Percentiles rank a stretch among this genome's conserved stretches.
phyloP scores from a whole-genome alignment of 2,329 filamentous ascomycete genomes.

The Cladophialophora psammophila region DNA sequence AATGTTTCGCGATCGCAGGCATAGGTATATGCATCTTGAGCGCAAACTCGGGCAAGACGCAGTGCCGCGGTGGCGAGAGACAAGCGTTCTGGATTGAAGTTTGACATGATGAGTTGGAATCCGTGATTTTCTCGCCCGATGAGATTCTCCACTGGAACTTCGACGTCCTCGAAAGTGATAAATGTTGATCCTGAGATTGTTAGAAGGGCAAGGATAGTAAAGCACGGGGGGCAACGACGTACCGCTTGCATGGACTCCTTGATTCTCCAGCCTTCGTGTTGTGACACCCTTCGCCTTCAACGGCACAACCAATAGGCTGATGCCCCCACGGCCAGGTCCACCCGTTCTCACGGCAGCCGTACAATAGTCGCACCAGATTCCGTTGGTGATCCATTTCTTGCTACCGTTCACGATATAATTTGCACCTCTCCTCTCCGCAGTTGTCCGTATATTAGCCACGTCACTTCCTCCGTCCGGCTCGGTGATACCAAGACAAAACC shows the following conservation, averaged over 20 bases:
- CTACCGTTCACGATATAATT: conserved; percentile 74
- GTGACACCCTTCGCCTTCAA: conserved; percentile 72
- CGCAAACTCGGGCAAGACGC: conserved; percentile 67
- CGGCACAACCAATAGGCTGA: conserved; percentile 73
- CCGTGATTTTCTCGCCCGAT: conserved; percentile 73
- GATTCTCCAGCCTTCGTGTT: conserved; percentile 73
- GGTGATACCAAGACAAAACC: conserved; percentile 78
- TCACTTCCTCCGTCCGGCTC: conserved; percentile 78
- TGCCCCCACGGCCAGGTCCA: conserved; percentile 69
- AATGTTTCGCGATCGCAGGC: conserved; percentile 73
- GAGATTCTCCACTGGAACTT: conserved; percentile 73
- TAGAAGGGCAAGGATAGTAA: conserved; percentile 14
- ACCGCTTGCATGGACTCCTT: conserved; percentile 71
- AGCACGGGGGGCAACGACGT: conserved; percentile 34
- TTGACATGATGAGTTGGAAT: conserved; percentile 78
- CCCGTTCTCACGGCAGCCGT: conserved; percentile 78
- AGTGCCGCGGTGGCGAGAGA: conserved; percentile 71
- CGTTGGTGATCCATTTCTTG: conserved; percentile 84
- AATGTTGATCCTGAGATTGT: conserved; percentile 70
- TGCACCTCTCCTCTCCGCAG: conserved; percentile 70
- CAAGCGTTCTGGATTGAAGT: conserved; percentile 81
- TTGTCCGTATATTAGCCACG: conserved; percentile 75
- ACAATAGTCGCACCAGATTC: conserved; percentile 72
- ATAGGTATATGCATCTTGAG: conserved; percentile 68
- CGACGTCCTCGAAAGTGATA: conserved; percentile 79